phyloP scores from a whole-genome alignment of 2,329 filamentous ascomycete species.

The Monilinia vaccinii-corymbosi region DNA sequence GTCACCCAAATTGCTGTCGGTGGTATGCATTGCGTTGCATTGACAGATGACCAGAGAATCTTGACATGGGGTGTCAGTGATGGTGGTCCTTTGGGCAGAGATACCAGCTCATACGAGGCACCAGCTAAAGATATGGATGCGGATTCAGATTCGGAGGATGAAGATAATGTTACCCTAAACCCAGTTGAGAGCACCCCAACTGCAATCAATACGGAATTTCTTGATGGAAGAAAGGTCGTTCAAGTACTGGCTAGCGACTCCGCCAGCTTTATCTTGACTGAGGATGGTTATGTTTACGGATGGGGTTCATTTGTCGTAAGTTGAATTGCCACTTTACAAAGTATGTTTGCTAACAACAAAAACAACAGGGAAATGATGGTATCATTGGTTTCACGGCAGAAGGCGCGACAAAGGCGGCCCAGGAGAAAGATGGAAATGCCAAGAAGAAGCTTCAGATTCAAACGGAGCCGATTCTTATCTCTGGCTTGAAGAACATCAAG shows the following conservation, averaged over 20 bases:
- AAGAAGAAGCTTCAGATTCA: constrained; percentile 22
- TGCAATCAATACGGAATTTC: constrained; percentile 14
- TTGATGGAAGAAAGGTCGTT: background rate
- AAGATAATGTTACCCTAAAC: constrained; percentile 53
- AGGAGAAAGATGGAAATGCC: background rate
- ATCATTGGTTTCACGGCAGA: constrained; percentile 43
- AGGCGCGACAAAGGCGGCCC: background rate
- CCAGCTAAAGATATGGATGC: constrained; percentile 49
- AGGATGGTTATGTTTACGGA: constrained; percentile 67
- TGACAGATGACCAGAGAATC: constrained; percentile 74
- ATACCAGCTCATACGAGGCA: constrained; percentile 52
- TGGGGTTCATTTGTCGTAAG: constrained; percentile 73
- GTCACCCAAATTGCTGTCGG: constrained; percentile 71
- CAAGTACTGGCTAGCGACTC: constrained; percentile 62
- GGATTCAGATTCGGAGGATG: constrained; percentile 33
- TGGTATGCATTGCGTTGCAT: constrained; percentile 71
- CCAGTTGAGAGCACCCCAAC: constrained; percentile 61
- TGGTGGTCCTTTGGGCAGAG: constrained; percentile 68
- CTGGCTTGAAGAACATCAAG: constrained; percentile 46
- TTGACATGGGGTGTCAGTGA: constrained; percentile 86
- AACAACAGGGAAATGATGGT: constrained; percentile 49
- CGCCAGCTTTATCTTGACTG: constrained; percentile 66
- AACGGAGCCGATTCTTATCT: constrained; percentile 40
- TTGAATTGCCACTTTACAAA: background rate
- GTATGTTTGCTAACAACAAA: constrained; percentile 17